Conservation (phyloP, 192 early-diverging fungal species). For the Linnemannia zychae region DNA sequence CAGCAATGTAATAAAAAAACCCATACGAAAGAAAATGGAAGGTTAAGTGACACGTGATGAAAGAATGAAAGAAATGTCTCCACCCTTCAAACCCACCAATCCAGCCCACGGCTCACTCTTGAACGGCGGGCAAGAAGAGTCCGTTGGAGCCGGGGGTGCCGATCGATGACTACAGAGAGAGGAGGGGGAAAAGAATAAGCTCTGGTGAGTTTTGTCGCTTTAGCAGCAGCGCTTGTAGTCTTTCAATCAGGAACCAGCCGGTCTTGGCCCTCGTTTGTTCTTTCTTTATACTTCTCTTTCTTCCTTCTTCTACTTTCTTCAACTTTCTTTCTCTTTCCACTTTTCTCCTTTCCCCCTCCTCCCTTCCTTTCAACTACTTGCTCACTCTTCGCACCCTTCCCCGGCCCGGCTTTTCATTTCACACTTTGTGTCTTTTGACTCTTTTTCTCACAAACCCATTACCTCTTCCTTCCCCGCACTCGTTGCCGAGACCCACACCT, state of each 20-base stretch:
- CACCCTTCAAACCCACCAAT: background rate
- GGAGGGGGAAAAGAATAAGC: background rate
- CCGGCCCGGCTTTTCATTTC: no score
- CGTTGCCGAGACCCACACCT: background rate
- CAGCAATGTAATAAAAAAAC: background rate
- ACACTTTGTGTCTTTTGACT: background rate
- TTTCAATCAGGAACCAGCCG: background rate
- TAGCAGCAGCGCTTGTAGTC: background rate
- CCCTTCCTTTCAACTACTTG: background rate
- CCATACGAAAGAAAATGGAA: background rate
- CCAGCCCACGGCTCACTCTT: background rate
- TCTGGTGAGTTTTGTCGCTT: background rate
- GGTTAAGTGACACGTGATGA: background rate
- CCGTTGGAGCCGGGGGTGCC: slow-evolving; percentile 3
- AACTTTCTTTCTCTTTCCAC: background rate
- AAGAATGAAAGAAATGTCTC: background rate
- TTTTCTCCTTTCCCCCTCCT: background rate
- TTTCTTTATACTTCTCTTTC: background rate
- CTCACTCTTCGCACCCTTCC: background rate
- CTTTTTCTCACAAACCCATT: background rate
- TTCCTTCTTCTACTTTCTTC: background rate
- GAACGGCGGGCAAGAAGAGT: background rate
- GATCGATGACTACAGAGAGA: background rate
- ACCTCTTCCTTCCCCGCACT: background rate
- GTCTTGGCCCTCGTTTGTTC: background rate